Base-by-base conservation (phyloP, 305 asterid genomes). In the Ilex paraguariensis region DNA sequence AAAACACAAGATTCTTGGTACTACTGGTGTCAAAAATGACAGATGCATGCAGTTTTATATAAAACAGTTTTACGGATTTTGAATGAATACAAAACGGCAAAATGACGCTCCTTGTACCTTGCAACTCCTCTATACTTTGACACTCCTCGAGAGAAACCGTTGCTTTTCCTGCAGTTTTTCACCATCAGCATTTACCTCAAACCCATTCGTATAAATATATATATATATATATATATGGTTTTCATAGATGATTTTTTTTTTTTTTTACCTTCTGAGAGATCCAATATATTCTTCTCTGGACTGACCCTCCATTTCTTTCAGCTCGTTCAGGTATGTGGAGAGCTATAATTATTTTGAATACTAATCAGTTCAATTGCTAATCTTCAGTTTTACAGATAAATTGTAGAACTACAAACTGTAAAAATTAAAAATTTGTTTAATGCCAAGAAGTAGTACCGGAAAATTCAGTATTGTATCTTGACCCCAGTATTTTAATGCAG, bases 401-500 rank as follows among this genome's bases (percentile, higher is more conserved):
- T 36, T 5, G 6, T 4, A 36, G 7, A 49, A 11, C 15, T 11
- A 3, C 4, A 49, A 49, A 8, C 42, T 36, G 3, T 36, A 8
- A 2, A 15, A 56, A 61, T 16, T 3, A 31, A 42, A 15, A 61
- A 68, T 14, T 9, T 50, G 50, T 28, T 33, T 14, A 54, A 21
- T 21, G 28, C 42, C 13, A 5, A 21, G 13, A 40, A 56, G 9
- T 21, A 45, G 3, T 73, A 89, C 97, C 65, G 95, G 97, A 54
- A 87, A 89, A 59, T 89, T 89, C 31, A 87, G 86, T 61, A 83
- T 87, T 42, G 97, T 87, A 39, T 87, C 93, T 54, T 59, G 80
- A 67, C 97, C 97, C 97, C 97, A 89, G 28, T 89, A 89, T 73
- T 89, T 89, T 15, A 89, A 86, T 14, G 97, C 97, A 57, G 97